phyloP scores from a whole-genome alignment of 2,329 filamentous ascomycete species.

The Colletotrichum higginsianum region DNA sequence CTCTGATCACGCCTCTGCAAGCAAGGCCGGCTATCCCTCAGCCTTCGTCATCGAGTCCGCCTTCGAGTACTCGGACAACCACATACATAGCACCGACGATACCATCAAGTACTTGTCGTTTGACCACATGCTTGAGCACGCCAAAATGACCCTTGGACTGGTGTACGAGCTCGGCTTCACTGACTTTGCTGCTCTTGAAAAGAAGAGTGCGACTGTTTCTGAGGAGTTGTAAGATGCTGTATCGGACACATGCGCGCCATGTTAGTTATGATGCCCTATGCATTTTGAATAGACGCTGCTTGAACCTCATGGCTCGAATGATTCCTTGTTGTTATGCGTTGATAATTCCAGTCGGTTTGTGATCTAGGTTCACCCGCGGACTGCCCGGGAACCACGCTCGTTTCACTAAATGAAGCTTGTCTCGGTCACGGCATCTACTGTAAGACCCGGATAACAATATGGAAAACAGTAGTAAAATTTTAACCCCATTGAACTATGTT shows the following conservation, averaged over 20 bases:
- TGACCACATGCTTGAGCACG: slow-evolving; percentile 93
- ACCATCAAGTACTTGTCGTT: slow-evolving; percentile 82
- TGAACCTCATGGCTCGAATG: too few species aligned
- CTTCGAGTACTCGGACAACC: slow-evolving; percentile 76
- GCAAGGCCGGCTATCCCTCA: slow-evolving; percentile 81
- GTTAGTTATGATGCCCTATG: background rate
- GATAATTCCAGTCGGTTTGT: too few species aligned
- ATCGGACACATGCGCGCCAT: background rate
- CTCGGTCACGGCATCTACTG: background rate
- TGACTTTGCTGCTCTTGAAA: slow-evolving; percentile 68
- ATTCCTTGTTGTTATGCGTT: too few species aligned
- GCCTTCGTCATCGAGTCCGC: slow-evolving; percentile 84
- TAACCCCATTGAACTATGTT: background rate
- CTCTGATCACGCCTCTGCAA: slow-evolving; percentile 81
- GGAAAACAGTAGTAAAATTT: background rate
- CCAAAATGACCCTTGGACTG: slow-evolving; percentile 85
- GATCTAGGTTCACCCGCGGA: background rate
- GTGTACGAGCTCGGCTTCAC: slow-evolving; percentile 89
- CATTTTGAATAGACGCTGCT: slow-evolving; percentile 14
- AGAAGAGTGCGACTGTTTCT: slow-evolving; percentile 48
- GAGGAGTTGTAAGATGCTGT: slow-evolving; percentile 53
- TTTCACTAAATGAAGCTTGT: background rate
- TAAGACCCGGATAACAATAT: too few species aligned
- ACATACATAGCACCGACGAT: slow-evolving; percentile 81
- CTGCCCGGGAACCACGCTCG: background rate